Evolutionary conservation across 768 basidiomycete species (phyloP), one percentile per base, ranked within the genome.

Genomic region (Rubroboletus pulcherrimus): DNA sequence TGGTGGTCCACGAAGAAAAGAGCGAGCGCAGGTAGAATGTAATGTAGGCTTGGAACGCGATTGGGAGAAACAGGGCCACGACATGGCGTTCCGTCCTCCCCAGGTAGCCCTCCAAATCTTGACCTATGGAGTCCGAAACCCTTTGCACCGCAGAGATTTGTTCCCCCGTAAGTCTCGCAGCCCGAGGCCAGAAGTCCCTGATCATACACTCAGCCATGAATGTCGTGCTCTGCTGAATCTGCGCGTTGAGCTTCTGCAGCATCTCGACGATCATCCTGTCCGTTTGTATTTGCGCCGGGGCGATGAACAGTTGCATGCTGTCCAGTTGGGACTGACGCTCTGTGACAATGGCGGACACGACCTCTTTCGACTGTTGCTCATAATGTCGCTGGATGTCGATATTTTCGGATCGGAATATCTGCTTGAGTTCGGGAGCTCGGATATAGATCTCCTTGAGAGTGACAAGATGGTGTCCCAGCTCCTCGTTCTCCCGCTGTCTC

Each of bases 1-100:
- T 29, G 37, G 26, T 31, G 26, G 59, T 61, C 60, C 60, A 61
- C 17, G 60, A 61, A 3, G 54, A 61, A 7, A 61, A 33, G 34
- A 53, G n/a, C 17, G 9, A 31, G 19, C 21, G 21, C 1, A 61
- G 2, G 24, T 50, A 42, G 38, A 43, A 35, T 7, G 54, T 51
- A 12, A 61, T 14, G 33, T 33, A 51, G 24, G 58, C 45, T 5
- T 61, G 61, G 38, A 62, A 45, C 7, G 55, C 52, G 34, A 62
- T 61, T 1, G 8, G 38, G 42, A 62, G 61, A n/a, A 45, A 61
- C 21, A 54, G 7, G 0, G 30, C 35, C 3, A 51, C 41, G 14
- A 54, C 52, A 1, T 54, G 39, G 45, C 2, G 12, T 0, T 35
- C n/a, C 24, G 41, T 44, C n/a, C 8, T 51, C 15, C 33, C 38